Conservation (phyloP, 2,329 filamentous ascomycete species). For the Tolypocladium ophioglossoides region DNA sequence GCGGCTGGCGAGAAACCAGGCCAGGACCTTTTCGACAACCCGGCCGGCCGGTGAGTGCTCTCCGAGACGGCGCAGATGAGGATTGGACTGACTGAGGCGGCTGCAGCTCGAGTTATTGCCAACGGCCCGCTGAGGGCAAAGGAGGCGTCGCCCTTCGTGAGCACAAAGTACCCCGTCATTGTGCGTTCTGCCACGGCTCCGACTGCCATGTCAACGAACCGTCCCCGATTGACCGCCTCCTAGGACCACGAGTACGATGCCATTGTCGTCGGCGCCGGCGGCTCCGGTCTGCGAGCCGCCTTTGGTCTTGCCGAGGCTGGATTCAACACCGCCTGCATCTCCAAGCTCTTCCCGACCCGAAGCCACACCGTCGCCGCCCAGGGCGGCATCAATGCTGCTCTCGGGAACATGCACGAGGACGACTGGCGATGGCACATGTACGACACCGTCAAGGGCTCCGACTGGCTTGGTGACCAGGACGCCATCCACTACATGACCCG, state of each 20-base stretch:
- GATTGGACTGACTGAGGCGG: neutral
- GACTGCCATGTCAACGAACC: conserved; percentile 55
- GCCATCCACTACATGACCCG: conserved; percentile 98
- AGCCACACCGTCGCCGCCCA: conserved; percentile 74
- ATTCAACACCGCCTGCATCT: conserved; percentile 83
- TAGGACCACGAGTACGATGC: conserved; percentile 98
- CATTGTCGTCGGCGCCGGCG: conserved; percentile 80
- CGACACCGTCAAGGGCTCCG: conserved; percentile 94
- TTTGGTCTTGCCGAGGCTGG: conserved; percentile 81
- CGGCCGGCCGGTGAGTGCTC: conserved; percentile 58
- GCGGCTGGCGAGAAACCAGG: conserved; percentile 50
- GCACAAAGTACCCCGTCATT: conserved; percentile 88
- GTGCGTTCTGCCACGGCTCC: conserved; percentile 38
- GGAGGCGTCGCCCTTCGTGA: conserved; percentile 80
- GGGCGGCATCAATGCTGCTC: conserved; percentile 79
- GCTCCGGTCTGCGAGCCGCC: conserved; percentile 69
- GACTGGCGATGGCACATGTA: conserved; percentile 99
- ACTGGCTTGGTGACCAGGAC: conserved; percentile 96
- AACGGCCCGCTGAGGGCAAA: conserved; percentile 82
- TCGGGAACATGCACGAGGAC: conserved; percentile 95
- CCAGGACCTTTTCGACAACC: conserved; percentile 79
- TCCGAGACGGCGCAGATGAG: neutral
- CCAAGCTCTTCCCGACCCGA: conserved; percentile 77
- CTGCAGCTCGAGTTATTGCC: conserved; percentile 69
- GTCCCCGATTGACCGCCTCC: conserved; percentile 16